Base-by-base conservation (phyloP, 768 basidiomycete species). In the Baorangia bicolor region DNA sequence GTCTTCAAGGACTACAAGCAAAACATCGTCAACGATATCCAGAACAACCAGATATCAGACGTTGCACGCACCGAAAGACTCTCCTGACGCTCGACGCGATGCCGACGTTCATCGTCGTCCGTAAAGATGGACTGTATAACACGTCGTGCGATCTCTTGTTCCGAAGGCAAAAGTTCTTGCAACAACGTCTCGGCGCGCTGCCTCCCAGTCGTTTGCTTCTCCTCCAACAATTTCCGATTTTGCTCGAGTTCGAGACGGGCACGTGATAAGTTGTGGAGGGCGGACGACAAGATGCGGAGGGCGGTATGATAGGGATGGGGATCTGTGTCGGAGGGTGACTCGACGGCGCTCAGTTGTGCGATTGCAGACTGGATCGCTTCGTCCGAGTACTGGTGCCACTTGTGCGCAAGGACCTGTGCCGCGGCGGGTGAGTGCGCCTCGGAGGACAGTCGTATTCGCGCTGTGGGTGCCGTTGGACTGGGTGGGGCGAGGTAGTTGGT, bases 301-400 rank as follows among this genome's bases (percentile, higher is more conserved):
- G 86, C 80, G 2, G 83, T 74, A 59, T 89, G 85, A 60, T 88
- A 89, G 1, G 88, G 84, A 62, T 85, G 80, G 27, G 60, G 68
- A 31, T 77, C 63, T 3, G 73, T 61, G 43, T 81, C 77, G 7
- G 79, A 77, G 1, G 80, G 79, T 0, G 81, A 78, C 34, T 81
- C 78, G 4, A 77, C 68, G 13, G 62, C 56, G 51, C 74, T 65
- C 14, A 88, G 69, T 20, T 72, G 73, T 0, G 87, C 79, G 23
- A 92, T 81, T 4, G 83, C 78, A 16, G 77, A 73, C 56, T 87
- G 84, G 40, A 93, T 87, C 2, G 80, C 86, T 46, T 88, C 83
- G 68, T 93, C 89, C 3, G 88, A 84, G 62, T 83, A 85, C 23
- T 84, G 81, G 64, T 93, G 90, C 90, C 91, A 94, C 65, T 77